Conservation (phyloP, 1,284 basidiomycete species). For the Tylopilus orsonianus region DNA sequence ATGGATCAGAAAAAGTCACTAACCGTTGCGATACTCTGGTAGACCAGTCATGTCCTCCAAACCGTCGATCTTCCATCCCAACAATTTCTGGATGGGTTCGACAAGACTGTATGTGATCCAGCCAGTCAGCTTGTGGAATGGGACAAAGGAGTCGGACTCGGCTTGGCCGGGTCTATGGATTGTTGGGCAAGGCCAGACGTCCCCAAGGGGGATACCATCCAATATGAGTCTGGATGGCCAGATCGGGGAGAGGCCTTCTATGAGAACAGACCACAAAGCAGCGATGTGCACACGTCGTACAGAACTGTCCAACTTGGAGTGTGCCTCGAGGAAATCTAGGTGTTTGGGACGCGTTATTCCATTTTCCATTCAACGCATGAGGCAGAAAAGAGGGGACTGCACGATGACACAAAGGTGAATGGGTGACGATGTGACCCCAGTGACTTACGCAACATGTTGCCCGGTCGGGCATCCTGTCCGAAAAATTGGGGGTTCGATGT, state of each 20-base stretch:
- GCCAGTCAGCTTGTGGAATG: conserved; percentile 94
- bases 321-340: conserved; percentile 68
- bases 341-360: neutral
- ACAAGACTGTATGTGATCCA: conserved; percentile 91
- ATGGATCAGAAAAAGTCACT: neutral
- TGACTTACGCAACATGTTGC: conserved; percentile 71
- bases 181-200: conserved; percentile 84
- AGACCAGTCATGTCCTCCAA: conserved; percentile 80
- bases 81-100: conserved; percentile 75
- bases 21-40: conserved; percentile 89
- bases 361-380: conserved; percentile 4
- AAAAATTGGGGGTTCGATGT: conserved; percentile 65
- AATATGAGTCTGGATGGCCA: conserved; percentile 84
- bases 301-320: conserved; percentile 45
- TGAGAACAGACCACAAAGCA: conserved; percentile 79
- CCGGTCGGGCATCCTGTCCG: conserved; percentile 71
- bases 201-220: conserved; percentile 72
- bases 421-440: neutral
- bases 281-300: conserved; percentile 57
- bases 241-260: conserved; percentile 82
- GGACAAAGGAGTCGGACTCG: conserved; percentile 63
- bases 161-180: conserved; percentile 38
- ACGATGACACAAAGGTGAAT: conserved; percentile 15
- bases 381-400: neutral
- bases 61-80: conserved; percentile 78